phyloP scores from a whole-genome alignment of 345 rosid species.

The Raphanus sativus region DNA sequence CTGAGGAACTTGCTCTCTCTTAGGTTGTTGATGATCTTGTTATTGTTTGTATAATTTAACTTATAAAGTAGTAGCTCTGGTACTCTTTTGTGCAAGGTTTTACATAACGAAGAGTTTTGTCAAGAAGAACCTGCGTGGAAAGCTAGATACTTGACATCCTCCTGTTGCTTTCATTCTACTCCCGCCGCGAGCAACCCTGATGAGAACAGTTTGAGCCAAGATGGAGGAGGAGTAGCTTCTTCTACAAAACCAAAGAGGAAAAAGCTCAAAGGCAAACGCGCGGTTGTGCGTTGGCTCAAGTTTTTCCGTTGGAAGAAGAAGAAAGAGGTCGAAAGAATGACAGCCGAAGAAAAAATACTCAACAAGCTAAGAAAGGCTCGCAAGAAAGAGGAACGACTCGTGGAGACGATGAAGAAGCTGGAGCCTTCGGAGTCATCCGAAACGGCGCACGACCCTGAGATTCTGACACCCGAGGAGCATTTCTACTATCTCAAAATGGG shows the following conservation, averaged over 20 bases:
- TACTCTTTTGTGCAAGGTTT: conserved; percentile 62
- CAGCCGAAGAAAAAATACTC: conserved; percentile 71
- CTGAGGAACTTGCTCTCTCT: not conserved
- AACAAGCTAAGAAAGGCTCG: conserved; percentile 82
- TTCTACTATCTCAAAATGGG: conserved; percentile 88
- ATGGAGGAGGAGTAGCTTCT: conserved; percentile 19
- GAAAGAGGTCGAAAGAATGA: conserved; percentile 89
- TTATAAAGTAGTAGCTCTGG: conserved; percentile 57
- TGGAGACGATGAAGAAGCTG: conserved; percentile 69
- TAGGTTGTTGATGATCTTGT: not conserved
- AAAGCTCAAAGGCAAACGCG: conserved; percentile 83
- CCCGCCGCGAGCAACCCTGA: not conserved
- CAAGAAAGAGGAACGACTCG: conserved; percentile 74
- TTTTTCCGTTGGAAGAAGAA: conserved; percentile 91
- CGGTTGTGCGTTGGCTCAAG: conserved; percentile 86
- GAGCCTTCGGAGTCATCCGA: conserved; percentile 73
- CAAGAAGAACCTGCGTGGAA: not conserved
- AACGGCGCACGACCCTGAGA: conserved; percentile 87
- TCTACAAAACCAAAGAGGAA: conserved; percentile 59
- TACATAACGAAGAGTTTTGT: conserved; percentile 36
- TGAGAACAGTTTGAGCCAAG: conserved; percentile 18
- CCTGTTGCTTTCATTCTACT: conserved; percentile 48
- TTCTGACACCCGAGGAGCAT: conserved; percentile 93
- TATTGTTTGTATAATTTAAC: conserved; percentile 12
- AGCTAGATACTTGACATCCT: conserved; percentile 29